Percentiles rank a stretch among this genome's conserved stretches.
Evolutionary conservation across 768 basidiomycete genomes (phyloP).

Genomic region (Rhodotorula graminis): DNA sequence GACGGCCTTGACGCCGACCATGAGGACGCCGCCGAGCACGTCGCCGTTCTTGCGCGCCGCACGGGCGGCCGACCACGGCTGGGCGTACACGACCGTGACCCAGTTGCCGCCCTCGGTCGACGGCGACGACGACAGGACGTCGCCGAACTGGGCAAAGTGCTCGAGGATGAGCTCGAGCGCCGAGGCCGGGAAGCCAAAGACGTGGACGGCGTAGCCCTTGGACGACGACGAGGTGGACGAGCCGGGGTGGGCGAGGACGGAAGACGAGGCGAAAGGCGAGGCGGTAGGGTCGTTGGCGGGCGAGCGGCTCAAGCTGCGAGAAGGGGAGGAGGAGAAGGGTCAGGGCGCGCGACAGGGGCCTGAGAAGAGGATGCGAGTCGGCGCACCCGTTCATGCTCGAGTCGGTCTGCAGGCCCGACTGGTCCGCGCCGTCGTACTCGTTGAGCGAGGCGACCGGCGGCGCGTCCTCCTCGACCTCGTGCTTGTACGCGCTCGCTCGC

Average conservation of each 20-base stretch:
- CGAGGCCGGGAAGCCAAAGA: constrained; percentile 85
- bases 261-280: constrained; percentile 24
- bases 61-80: constrained; percentile 67
- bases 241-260: constrained; percentile 1
- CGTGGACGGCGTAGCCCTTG: constrained; percentile 53
- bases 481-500: constrained; percentile 61
- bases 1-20: constrained; percentile 67
- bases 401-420: background rate
- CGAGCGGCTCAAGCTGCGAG: constrained; percentile 6
- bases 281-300: constrained; percentile 5
- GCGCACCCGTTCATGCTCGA: background rate
- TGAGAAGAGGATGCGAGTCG: background rate
- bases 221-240: background rate
- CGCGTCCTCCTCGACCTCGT: constrained; percentile 40
- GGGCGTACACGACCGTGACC: constrained; percentile 70
- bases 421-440: constrained; percentile 27
- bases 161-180: constrained; percentile 56
- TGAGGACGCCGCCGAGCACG: constrained; percentile 60
- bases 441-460: constrained; percentile 37
- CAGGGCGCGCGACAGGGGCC: too few species aligned
- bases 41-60: constrained; percentile 81
- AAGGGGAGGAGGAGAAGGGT: background rate
- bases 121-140: constrained; percentile 63
- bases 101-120: constrained; percentile 70
- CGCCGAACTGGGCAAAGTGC: constrained; percentile 53